Evolutionary conservation across 192 early-diverging fungal species (phyloP), one percentile per base, ranked within the genome.

Genomic region (Jimgerdemannia lactiflua): DNA sequence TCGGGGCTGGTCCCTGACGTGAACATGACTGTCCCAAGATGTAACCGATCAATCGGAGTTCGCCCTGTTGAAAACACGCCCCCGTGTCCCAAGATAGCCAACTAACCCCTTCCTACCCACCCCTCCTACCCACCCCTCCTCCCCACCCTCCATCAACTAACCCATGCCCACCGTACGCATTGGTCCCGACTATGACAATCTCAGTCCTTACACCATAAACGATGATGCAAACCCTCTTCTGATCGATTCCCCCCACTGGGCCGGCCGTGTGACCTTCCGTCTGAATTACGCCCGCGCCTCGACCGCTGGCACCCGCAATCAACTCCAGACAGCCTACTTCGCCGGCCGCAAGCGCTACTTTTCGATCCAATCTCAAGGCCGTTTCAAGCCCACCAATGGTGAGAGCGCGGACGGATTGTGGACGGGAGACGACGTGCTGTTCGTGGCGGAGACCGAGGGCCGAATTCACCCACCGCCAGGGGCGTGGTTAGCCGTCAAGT

Each of bases 331-430:
- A 2, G 49, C 49, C 49, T 83, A 83, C 70, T 83, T 83, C 74
- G 75, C 77, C 44, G 54, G 70, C 11, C 75, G 66, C 20, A 65
- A 71, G 10, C 63, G 82, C 54, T 54, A 80, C 41, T 83, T 83
- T 67, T 83, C 82, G 39, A 71, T 83, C 40, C 82, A 83, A 67
- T 77, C 77, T 75, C 82, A 83, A 77, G 81, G 82, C 42, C 76
- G 82, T 20, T 83, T 83, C 70, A 83, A 78, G 42, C 64, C 82
- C 39, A 80, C 82, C 59, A 83, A 83, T 68, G 9, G 54, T 4
- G 4, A 42, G 11, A 66, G 70, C 41, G 42, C 49, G 11, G 76
- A 83, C 42, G 10, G 67, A 20, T 64, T 78, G 3, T 83, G 82
- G 82, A 75, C 71, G 11, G 78, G 66, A 74, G 74, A 83, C 42